Evolutionary conservation across 73 alveolate genomes (phyloP).

Genomic region (Paramecium bursaria): DNA sequence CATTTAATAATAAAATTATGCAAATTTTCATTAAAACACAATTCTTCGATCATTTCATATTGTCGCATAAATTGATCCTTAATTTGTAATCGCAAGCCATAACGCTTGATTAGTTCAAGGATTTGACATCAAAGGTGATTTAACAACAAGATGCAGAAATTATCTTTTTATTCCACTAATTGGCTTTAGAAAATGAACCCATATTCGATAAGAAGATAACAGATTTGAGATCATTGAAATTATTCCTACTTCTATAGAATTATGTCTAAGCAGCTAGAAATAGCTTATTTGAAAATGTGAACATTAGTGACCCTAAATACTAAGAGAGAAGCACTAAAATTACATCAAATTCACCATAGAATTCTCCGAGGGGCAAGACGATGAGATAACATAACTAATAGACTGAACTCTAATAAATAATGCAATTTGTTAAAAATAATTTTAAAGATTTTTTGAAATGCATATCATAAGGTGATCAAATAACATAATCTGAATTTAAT

Average conservation of each 20-base stretch:
- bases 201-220: not conserved
- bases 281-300: slow-evolving; percentile 34
- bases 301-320: slow-evolving; percentile 39
- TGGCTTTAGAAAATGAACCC: slow-evolving; percentile 32
- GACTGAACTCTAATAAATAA: slow-evolving; percentile 30
- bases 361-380: slow-evolving; percentile 68
- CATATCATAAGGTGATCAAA: not conserved
- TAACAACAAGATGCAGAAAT: slow-evolving; percentile 6
- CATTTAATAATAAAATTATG: no score
- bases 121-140: not conserved
- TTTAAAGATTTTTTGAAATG: slow-evolving; percentile 21
- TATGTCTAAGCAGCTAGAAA: slow-evolving; percentile 45
- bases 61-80: no score
- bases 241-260: slow-evolving; percentile 3
- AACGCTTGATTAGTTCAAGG: slow-evolving; percentile 39
- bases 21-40: no score
- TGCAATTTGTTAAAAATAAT: slow-evolving; percentile 28
- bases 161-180: not conserved
- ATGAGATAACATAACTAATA: slow-evolving; percentile 49
- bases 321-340: slow-evolving; percentile 13
- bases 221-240: not conserved
- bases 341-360: slow-evolving; percentile 46
- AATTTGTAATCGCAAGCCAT: no score
- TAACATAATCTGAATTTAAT: slow-evolving; percentile 27
- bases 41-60: no score